A percentile compares a stretch with the other conserved stretches of the same genome.
phyloP scores from a whole-genome alignment of 495 filamentous ascomycete species.

The Hyaloscypha variabilis region DNA sequence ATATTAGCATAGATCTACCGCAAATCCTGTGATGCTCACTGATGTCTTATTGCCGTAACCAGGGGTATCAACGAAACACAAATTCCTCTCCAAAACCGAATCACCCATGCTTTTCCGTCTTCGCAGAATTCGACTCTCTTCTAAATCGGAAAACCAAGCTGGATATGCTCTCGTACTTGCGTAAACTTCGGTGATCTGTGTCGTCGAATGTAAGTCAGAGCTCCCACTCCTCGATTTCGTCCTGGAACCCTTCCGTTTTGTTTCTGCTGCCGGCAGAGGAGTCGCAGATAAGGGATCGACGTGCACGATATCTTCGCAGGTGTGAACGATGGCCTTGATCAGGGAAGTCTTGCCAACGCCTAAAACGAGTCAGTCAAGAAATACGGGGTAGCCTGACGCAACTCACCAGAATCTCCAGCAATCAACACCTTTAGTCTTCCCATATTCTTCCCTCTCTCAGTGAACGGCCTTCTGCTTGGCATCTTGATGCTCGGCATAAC shows the following conservation, averaged over 20 bases:
- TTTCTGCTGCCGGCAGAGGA: slow-evolving; percentile 29
- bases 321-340: slow-evolving; percentile 90
- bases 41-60: slow-evolving; percentile 67
- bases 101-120: slow-evolving; percentile 82
- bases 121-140: slow-evolving; percentile 68
- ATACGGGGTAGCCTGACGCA: neutral
- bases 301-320: slow-evolving; percentile 96
- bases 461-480: slow-evolving; percentile 92
- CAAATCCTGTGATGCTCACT: slow-evolving; percentile 38
- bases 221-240: slow-evolving; percentile 32
- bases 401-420: slow-evolving; percentile 78
- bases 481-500: slow-evolving; percentile 98
- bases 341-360: slow-evolving; percentile 85
- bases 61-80: slow-evolving; percentile 94
- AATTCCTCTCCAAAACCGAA: slow-evolving; percentile 83
- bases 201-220: slow-evolving; percentile 40
- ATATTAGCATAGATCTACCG: slow-evolving; percentile 13
- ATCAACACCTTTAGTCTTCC: slow-evolving; percentile 87
- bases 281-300: slow-evolving; percentile 74
- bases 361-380: slow-evolving; percentile 34
- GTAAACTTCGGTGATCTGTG: slow-evolving; percentile 75
- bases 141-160: slow-evolving; percentile 90
- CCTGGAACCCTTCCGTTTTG: slow-evolving; percentile 39
- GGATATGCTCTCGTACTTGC: slow-evolving; percentile 95
- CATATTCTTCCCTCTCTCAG: slow-evolving; percentile 79